These are phyloP conservation scores for Ceratobasidium sp. DNA, from an alignment of 1,284 basidiomycete genomes.

Conservation along the genomic window DNA sequence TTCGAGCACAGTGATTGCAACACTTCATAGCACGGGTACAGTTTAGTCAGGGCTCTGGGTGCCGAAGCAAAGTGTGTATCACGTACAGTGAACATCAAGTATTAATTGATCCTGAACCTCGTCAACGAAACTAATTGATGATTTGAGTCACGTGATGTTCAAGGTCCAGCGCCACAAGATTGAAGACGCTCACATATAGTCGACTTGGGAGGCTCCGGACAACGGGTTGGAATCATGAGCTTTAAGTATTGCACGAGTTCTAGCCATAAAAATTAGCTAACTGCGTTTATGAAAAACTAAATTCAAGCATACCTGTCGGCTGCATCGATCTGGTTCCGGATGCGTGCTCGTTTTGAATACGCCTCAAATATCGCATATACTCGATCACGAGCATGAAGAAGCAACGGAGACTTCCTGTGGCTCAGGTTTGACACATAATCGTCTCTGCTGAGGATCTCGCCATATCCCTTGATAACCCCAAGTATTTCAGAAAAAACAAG, in stretches of 20 bases:
- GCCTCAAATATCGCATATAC: constrained; percentile 70
- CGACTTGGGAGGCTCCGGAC: constrained; percentile 60
- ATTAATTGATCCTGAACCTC: constrained; percentile 79
- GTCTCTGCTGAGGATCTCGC: constrained; percentile 60
- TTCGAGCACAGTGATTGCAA: constrained; percentile 72
- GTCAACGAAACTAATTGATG: constrained; percentile 70
- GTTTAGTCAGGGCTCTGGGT: not conserved
- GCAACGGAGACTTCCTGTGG: constrained; percentile 63
- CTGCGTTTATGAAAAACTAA: constrained; percentile 7
- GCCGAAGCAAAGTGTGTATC: not conserved
- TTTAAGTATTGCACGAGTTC: constrained; percentile 67
- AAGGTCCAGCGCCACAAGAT: too few relatives aligned
- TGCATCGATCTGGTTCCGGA: constrained; percentile 65
- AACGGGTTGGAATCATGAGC: constrained; percentile 55
- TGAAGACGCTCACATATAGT: constrained; percentile 67
- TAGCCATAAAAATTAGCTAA: constrained; percentile 38
- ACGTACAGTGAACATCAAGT: constrained; percentile 71
- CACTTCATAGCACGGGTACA: not conserved
- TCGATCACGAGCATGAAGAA: constrained; percentile 63
- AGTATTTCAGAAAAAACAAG: constrained; percentile 78
- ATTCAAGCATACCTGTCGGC: constrained; percentile 68
- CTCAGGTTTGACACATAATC: constrained; percentile 65
- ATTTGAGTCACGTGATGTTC: constrained; percentile 3
- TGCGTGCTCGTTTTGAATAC: constrained; percentile 67
- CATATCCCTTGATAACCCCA: constrained; percentile 78